Percentiles rank a stretch among this genome's conserved stretches.
Evolutionary conservation across 257 asterid species (phyloP).

Genomic region (Scutellaria minor): DNA sequence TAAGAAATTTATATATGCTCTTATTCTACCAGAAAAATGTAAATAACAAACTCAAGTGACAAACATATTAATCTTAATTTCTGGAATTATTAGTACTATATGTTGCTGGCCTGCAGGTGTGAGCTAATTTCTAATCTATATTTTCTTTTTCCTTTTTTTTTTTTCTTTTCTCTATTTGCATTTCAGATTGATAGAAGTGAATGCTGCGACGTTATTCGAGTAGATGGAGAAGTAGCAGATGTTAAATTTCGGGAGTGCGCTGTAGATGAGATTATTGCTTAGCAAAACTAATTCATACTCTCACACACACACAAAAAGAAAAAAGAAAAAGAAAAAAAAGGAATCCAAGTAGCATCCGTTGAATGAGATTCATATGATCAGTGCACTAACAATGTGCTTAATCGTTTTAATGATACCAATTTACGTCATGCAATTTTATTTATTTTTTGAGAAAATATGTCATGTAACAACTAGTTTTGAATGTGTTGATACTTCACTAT

Average conservation of each 20-base stretch:
- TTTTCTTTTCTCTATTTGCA: too few relatives aligned
- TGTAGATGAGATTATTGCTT: conserved; percentile 56
- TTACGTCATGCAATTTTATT: too few relatives aligned
- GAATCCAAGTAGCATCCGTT: background rate
- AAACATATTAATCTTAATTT: background rate
- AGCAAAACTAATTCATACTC: background rate
- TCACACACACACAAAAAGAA: too few relatives aligned
- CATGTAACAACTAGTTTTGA: too few relatives aligned
- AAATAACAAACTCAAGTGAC: background rate
- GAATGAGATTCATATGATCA: background rate
- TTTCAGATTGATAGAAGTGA: conserved; percentile 58
- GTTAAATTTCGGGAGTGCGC: conserved; percentile 56
- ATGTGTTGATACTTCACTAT: too few relatives aligned
- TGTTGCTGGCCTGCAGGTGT: background rate
- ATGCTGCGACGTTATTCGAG: conserved; percentile 56
- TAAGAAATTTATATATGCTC: too few relatives aligned
- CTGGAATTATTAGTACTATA: background rate
- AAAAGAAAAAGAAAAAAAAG: too few relatives aligned
- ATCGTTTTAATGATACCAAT: too few relatives aligned
- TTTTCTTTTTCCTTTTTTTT: too few relatives aligned
- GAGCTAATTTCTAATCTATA: background rate
- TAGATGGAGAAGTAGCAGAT: conserved; percentile 37
- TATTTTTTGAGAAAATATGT: too few relatives aligned
- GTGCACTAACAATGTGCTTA: too few relatives aligned
- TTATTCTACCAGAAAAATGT: too few relatives aligned